These are phyloP conservation scores for Thielaviopsis musarum DNA, from an alignment of 2,329 filamentous ascomycete genomes.

Conservation along the genomic window DNA sequence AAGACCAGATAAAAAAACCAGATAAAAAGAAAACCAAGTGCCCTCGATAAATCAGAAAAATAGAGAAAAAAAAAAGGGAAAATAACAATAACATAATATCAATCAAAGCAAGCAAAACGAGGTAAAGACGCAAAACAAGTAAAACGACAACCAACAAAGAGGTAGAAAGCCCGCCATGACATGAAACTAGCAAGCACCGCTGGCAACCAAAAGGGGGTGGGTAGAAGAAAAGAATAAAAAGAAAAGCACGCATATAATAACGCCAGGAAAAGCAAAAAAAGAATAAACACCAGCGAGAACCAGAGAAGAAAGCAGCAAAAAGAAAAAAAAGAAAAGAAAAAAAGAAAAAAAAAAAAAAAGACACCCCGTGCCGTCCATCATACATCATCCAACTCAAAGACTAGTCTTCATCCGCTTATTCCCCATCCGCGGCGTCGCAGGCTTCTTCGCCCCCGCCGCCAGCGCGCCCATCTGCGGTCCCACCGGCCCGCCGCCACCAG, in stretches of 20 bases:
- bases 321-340: background rate
- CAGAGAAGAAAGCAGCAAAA: background rate
- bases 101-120: no score
- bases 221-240: background rate
- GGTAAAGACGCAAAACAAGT: no score
- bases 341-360: background rate
- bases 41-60: background rate
- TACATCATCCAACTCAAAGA: no score
- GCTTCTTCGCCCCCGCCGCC: slow-evolving; percentile 30
- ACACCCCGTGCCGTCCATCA: no score
- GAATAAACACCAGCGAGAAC: background rate
- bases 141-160: background rate
- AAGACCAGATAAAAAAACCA: background rate
- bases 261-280: no score
- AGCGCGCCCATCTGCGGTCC: slow-evolving; percentile 37
- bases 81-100: background rate
- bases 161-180: no score
- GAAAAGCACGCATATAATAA: no score
- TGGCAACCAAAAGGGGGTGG: background rate
- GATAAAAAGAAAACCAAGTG: background rate
- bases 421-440: slow-evolving; percentile 37
- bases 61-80: background rate
- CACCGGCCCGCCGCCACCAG: slow-evolving; percentile 15
- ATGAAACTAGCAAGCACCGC: no score
- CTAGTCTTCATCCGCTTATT: slow-evolving; percentile 12